Conservation (phyloP, 805 yeast species). For the Scheffersomyces ergatensis region DNA sequence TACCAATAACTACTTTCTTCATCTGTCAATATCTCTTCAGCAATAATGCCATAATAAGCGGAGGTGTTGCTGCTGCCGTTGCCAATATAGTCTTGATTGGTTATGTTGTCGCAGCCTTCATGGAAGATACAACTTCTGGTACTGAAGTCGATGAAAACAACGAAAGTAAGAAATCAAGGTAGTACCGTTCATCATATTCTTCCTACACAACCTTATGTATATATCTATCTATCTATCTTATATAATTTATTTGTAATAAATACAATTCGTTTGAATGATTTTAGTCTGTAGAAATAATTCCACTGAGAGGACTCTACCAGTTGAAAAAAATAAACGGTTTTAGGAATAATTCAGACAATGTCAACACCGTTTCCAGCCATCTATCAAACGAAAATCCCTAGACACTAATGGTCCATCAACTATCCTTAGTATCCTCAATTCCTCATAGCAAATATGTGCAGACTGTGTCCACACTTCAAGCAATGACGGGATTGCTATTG, state of each 20-base stretch:
- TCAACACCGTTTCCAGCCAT: too few relatives aligned
- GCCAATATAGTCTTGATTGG: conserved; percentile 76
- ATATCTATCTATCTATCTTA: too few relatives aligned
- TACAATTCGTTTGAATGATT: too few relatives aligned
- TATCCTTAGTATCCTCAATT: conserved; percentile 45
- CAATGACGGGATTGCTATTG: conserved; percentile 47
- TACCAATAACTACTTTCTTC: conserved; percentile 67
- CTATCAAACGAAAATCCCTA: too few relatives aligned
- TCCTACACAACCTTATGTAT: too few relatives aligned
- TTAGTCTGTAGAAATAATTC: too few relatives aligned
- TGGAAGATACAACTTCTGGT: conserved; percentile 50
- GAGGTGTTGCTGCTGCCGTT: conserved; percentile 75
- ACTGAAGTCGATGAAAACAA: conserved; percentile 24
- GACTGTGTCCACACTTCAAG: conserved; percentile 46
- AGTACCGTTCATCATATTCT: background rate
- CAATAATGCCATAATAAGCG: conserved; percentile 63
- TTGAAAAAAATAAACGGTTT: too few relatives aligned
- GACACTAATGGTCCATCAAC: conserved; percentile 55
- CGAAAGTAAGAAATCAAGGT: conserved; percentile 5
- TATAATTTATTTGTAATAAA: too few relatives aligned
- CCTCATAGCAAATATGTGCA: conserved; percentile 41
- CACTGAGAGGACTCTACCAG: too few relatives aligned
- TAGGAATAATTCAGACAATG: too few relatives aligned
- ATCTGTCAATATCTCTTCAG: conserved; percentile 41
- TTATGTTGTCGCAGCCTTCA: conserved; percentile 71